A percentile compares a stretch with the other conserved stretches of the same genome.
These are phyloP conservation scores for Rhodotorula glutinis DNA, from an alignment of 1,284 basidiomycete genomes.

Conservation along the genomic window DNA sequence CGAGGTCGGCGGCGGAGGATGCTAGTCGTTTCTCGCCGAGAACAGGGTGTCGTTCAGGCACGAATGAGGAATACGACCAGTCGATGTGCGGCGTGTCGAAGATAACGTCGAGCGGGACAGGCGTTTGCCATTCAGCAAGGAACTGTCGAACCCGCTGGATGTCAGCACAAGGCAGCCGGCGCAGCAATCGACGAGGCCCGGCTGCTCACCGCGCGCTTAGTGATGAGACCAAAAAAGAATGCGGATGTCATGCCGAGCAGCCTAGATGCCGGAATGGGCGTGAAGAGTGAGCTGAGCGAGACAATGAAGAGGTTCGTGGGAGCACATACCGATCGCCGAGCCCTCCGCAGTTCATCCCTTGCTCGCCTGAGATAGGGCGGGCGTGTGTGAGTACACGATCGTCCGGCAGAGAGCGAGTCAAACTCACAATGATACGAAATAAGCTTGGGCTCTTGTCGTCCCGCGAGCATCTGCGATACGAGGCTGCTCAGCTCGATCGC, in stretches of 20 bases:
- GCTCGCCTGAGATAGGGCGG: conserved; percentile 6
- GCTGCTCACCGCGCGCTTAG: conserved; percentile 16
- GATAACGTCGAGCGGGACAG: conserved; percentile 33
- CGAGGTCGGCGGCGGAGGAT: conserved; percentile 17
- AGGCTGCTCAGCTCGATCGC: background rate
- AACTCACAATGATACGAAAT: conserved; percentile 28
- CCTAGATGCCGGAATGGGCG: background rate
- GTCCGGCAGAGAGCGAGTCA: too few relatives aligned
- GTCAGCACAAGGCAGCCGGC: background rate
- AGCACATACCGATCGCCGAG: conserved; percentile 25
- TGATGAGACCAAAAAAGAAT: conserved; percentile 32
- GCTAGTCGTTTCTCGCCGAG: conserved; percentile 17
- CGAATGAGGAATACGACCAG: conserved; percentile 30
- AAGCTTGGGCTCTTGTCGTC: conserved; percentile 23
- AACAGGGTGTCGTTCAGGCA: conserved; percentile 12
- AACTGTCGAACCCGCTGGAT: conserved; percentile 7
- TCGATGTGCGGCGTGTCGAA: conserved; percentile 30
- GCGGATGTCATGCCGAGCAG: conserved; percentile 33
- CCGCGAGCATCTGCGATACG: conserved; percentile 18
- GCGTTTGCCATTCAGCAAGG: conserved; percentile 33
- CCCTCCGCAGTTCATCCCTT: conserved; percentile 33
- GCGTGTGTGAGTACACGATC: background rate
- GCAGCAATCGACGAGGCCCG: too few relatives aligned
- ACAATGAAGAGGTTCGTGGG: background rate
- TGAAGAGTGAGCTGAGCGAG: fast-evolving